These are phyloP conservation scores for Schoenoplectus triqueter DNA, from an alignment of 202 grass and related monocot genomes.

Conservation along the genomic window DNA sequence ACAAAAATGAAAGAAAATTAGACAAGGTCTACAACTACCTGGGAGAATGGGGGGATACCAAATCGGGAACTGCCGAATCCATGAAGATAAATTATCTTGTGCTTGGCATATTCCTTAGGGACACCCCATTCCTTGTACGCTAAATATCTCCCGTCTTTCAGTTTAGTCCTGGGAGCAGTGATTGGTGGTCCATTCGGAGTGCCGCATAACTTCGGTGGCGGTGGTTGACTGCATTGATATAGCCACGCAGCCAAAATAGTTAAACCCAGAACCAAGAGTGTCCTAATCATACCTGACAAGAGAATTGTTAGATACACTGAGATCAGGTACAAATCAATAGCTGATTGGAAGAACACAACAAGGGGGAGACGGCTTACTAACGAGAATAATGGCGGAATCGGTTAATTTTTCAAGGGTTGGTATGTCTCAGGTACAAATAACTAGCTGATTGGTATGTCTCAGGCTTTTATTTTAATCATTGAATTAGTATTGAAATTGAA, in stretches of 20 bases:
- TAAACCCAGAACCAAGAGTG: slow-evolving; percentile 12
- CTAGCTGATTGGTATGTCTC: too few species aligned
- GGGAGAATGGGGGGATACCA: slow-evolving; percentile 39
- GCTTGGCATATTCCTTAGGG: slow-evolving; percentile 38
- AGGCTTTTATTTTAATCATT: too few species aligned
- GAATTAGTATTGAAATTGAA: too few species aligned
- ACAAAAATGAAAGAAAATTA: slow-evolving; percentile 5
- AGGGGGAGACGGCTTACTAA: too few species aligned
- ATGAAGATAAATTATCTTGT: slow-evolving; percentile 54
- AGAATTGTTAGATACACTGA: background rate
- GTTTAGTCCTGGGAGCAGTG: slow-evolving; percentile 41
- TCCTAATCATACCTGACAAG: slow-evolving; percentile 35
- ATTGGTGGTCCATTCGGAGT: slow-evolving; percentile 44
- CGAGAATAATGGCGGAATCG: too few species aligned
- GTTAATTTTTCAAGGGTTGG: too few species aligned
- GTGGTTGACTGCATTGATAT: slow-evolving; percentile 47
- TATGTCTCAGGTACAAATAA: too few species aligned
- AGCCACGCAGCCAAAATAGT: slow-evolving; percentile 19
- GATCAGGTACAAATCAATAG: background rate
- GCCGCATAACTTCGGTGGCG: slow-evolving; percentile 47
- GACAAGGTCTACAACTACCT: slow-evolving; percentile 31
- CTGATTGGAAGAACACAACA: background rate
- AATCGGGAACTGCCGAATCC: slow-evolving; percentile 46
- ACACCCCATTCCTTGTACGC: slow-evolving; percentile 55
- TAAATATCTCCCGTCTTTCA: slow-evolving; percentile 54